phyloP scores from a whole-genome alignment of 2,329 filamentous ascomycete genomes.

The Beauveria australis region DNA sequence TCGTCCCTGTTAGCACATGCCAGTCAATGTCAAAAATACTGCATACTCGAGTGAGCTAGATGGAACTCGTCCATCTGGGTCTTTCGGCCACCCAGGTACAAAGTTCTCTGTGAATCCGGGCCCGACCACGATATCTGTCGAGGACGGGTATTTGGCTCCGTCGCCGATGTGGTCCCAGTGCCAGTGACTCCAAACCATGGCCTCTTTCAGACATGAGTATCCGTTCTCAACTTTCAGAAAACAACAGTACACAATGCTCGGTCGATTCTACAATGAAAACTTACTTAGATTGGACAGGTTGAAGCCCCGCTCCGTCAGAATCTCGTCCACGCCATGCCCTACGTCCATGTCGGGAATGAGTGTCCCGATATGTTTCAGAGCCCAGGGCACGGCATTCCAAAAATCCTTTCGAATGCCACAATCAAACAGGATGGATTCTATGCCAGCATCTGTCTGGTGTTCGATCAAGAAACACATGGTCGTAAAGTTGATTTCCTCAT shows the following conservation, averaged over 20 bases:
- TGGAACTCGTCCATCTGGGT: conserved; percentile 24
- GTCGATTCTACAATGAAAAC: not conserved
- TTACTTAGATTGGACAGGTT: conserved; percentile 10
- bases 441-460: not conserved
- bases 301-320: conserved; percentile 11
- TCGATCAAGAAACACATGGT: conserved; percentile 15
- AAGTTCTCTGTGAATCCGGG: conserved; percentile 39
- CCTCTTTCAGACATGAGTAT: not conserved
- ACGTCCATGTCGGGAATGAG: conserved; percentile 12
- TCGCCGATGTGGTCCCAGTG: conserved; percentile 47
- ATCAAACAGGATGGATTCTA: conserved; percentile 14
- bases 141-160: conserved; percentile 34
- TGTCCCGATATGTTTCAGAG: conserved; percentile 2
- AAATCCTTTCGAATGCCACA: conserved; percentile 14
- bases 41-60: conserved; percentile 27
- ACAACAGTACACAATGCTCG: not conserved
- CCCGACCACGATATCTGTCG: conserved; percentile 42
- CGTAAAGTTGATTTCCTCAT: conserved; percentile 15
- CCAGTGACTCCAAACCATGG: conserved; percentile 30
- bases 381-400: conserved; percentile 11
- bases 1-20: not conserved
- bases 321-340: conserved; percentile 13
- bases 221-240: rapidly evolving
- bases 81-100: conserved; percentile 38
- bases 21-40: not conserved